A percentile compares a stretch with the other conserved stretches of the same genome.
These are phyloP conservation scores for Ustilago cynodontis DNA, from an alignment of 1,284 basidiomycete species.

Conservation along the genomic window DNA sequence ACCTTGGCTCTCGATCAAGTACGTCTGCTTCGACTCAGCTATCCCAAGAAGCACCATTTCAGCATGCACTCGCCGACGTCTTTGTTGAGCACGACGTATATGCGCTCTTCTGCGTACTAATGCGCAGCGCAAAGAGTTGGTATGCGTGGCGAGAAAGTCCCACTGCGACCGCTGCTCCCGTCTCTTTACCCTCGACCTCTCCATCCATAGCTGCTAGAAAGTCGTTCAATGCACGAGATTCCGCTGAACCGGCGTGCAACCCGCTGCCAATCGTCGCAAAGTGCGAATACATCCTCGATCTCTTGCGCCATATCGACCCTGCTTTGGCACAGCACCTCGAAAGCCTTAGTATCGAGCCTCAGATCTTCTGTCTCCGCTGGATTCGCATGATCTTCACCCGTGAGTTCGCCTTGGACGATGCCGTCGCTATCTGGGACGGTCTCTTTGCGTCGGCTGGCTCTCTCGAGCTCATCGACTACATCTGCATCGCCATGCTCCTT, in stretches of 20 bases:
- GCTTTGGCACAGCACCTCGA: slow-evolving; percentile 56
- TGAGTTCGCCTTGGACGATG: slow-evolving; percentile 56
- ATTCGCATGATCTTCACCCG: slow-evolving; percentile 64
- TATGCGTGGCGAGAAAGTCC: slow-evolving; percentile 54
- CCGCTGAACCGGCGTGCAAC: background rate
- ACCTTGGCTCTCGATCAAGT: background rate
- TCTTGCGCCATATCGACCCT: slow-evolving; percentile 51
- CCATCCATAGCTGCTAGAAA: slow-evolving; percentile 10
- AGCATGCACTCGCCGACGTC: slow-evolving; percentile 35
- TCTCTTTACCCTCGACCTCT: slow-evolving; percentile 1
- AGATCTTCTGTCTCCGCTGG: slow-evolving; percentile 66
- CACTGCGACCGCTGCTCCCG: background rate
- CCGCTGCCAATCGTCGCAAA: slow-evolving; percentile 48
- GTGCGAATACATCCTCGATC: slow-evolving; percentile 43
- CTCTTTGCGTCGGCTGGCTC: slow-evolving; percentile 52
- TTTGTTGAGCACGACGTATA: slow-evolving; percentile 63
- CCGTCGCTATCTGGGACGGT: slow-evolving; percentile 65
- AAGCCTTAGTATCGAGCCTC: slow-evolving; percentile 62
- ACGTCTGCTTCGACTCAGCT: background rate
- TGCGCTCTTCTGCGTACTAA: slow-evolving; percentile 55
- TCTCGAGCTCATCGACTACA: slow-evolving; percentile 57
- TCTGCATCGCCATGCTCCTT: slow-evolving; percentile 66
- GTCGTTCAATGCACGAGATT: background rate
- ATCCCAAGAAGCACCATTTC: slow-evolving; percentile 26
- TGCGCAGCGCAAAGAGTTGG: slow-evolving; percentile 57